Conservation (phyloP, 2,329 filamentous ascomycete species). For the Furcasterigmium sp. region DNA sequence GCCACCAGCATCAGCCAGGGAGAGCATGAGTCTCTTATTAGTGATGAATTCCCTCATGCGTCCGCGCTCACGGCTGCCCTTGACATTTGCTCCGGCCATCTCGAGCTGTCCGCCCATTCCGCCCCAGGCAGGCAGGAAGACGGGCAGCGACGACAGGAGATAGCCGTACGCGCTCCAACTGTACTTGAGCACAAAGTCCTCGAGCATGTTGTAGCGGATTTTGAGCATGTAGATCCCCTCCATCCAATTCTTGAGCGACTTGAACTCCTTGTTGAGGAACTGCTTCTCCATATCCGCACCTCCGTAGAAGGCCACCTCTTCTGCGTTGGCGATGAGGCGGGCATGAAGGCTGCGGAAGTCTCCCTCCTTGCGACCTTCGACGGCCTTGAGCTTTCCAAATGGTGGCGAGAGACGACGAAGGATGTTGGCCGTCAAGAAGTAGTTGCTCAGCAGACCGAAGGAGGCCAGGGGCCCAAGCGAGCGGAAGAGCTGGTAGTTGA, state of each 20-base stretch:
- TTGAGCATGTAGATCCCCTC: conserved; percentile 97
- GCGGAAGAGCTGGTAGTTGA: conserved; percentile 94
- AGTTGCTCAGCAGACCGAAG: conserved; percentile 82
- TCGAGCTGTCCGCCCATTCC: conserved; percentile 73
- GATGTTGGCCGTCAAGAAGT: conserved; percentile 88
- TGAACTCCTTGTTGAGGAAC: conserved; percentile 88
- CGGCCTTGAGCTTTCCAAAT: conserved; percentile 93
- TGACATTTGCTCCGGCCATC: conserved; percentile 44
- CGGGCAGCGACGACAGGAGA: conserved; percentile 82
- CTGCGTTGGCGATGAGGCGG: conserved; percentile 89
- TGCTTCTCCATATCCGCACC: conserved; percentile 93
- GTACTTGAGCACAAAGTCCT: conserved; percentile 97
- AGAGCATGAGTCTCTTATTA: conserved; percentile 97
- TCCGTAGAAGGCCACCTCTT: conserved; percentile 96
- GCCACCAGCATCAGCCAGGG: conserved; percentile 89
- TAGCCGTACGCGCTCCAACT: conserved; percentile 99
- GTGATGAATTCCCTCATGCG: conserved; percentile 99
- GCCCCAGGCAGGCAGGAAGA: conserved; percentile 93
- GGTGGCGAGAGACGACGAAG: conserved; percentile 85
- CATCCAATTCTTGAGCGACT: conserved; percentile 93
- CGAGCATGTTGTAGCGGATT: conserved; percentile 97
- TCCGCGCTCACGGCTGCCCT: conserved; percentile 63
- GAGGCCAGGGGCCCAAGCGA: conserved; percentile 86
- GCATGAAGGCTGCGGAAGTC: conserved; percentile 91
- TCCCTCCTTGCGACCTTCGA: conserved; percentile 90